phyloP scores from a whole-genome alignment of 805 yeast genomes.

The Wickerhamomyces alni region DNA sequence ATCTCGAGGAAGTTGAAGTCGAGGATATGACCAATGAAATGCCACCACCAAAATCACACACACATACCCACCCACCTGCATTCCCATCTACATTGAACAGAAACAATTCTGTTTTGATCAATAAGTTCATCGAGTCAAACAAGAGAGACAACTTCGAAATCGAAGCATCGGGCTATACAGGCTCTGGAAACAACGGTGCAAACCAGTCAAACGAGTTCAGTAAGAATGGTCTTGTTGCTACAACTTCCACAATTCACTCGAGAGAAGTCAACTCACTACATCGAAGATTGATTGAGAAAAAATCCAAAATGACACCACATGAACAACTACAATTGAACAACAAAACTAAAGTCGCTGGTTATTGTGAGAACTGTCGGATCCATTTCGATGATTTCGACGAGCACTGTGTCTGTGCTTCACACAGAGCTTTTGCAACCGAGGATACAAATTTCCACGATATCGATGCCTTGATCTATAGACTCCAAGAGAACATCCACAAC shows the following conservation, averaged over 20 bases:
- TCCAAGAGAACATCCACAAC: conserved; percentile 14
- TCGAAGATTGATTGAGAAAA: conserved; percentile 30
- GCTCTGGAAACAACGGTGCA: conserved; percentile 28
- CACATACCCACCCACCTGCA: neutral
- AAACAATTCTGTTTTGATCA: conserved; percentile 14
- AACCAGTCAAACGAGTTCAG: conserved; percentile 20
- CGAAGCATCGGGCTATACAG: conserved; percentile 56
- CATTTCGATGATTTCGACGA: conserved; percentile 75
- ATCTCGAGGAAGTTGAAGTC: neutral
- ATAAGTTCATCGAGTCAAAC: conserved; percentile 16
- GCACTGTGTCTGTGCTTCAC: conserved; percentile 66
- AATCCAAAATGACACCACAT: conserved; percentile 10
- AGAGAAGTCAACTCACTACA: conserved; percentile 44
- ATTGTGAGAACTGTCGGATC: conserved; percentile 90
- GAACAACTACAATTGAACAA: conserved; percentile 1
- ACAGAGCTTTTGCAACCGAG: conserved; percentile 71
- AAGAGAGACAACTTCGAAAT: conserved; percentile 41
- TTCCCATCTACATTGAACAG: conserved; percentile 11
- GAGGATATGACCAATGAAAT: neutral
- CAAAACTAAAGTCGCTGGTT: conserved; percentile 49
- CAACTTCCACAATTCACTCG: conserved; percentile 50
- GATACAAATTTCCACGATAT: conserved; percentile 68
- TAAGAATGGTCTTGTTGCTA: conserved; percentile 59
- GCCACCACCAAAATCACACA: conserved; percentile 18
- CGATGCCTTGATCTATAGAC: conserved; percentile 57